Evolutionary conservation across 805 yeast genomes (phyloP).

Genomic region (Saturnispora besseyi): DNA sequence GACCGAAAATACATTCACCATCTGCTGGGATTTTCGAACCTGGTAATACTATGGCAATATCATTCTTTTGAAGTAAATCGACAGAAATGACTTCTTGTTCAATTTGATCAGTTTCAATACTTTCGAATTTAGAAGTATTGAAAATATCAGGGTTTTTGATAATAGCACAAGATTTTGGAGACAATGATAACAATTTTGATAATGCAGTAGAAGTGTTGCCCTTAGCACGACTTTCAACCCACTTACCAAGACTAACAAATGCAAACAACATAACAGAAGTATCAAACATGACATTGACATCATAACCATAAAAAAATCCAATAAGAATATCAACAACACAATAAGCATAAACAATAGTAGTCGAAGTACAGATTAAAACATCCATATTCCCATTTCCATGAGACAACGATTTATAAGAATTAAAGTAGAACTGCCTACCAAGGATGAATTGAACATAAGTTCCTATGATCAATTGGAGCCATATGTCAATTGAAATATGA

Average conservation of each 20-base stretch:
- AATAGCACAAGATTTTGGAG: slow-evolving; percentile 70
- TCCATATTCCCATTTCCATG: slow-evolving; percentile 87
- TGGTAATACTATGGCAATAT: slow-evolving; percentile 68
- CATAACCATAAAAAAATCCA: slow-evolving; percentile 32
- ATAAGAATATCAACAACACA: slow-evolving; percentile 55
- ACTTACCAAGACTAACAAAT: slow-evolving; percentile 84
- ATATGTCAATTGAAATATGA: slow-evolving; percentile 23
- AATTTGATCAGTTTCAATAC: slow-evolving; percentile 17
- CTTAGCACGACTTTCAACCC: slow-evolving; percentile 84
- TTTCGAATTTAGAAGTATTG: neutral
- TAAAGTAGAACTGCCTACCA: slow-evolving; percentile 60
- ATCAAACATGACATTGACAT: slow-evolving; percentile 74
- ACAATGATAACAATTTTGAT: slow-evolving; percentile 66
- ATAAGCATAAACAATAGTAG: slow-evolving; percentile 66
- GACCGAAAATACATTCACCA: slow-evolving; percentile 71
- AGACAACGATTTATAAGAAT: slow-evolving; percentile 54
- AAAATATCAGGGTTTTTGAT: slow-evolving; percentile 33
- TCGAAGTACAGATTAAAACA: slow-evolving; percentile 74
- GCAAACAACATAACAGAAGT: slow-evolving; percentile 77
- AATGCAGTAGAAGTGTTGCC: slow-evolving; percentile 89
- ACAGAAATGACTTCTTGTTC: slow-evolving; percentile 48
- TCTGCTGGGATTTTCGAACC: slow-evolving; percentile 91
- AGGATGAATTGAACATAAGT: slow-evolving; percentile 54
- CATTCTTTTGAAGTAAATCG: slow-evolving; percentile 70
- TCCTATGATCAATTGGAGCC: slow-evolving; percentile 50